Conservation (phyloP, 2,329 filamentous ascomycete genomes). For the Fusarium agapanthi region DNA sequence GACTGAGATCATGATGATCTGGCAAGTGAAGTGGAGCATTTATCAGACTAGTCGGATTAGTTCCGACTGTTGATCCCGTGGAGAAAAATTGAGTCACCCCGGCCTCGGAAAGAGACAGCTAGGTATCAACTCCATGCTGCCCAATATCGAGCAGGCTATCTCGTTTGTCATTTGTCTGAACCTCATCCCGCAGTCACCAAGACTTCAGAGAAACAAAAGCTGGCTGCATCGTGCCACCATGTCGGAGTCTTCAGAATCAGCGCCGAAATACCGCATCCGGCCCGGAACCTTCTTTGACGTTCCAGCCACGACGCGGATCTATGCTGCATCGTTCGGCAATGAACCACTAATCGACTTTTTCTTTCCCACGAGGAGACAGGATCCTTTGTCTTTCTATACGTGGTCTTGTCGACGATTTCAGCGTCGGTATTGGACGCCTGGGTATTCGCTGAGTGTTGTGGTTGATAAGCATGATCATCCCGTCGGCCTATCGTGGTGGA, state of each 20-base stretch:
- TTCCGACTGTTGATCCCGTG: not conserved
- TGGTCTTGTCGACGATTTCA: constrained; percentile 3
- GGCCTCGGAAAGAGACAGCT: not conserved
- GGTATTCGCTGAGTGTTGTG: not conserved
- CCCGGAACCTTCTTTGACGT: not conserved
- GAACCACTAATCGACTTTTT: constrained; percentile 5
- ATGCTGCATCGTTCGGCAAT: not conserved
- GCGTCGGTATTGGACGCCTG: constrained; percentile 2
- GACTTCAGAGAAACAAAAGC: not conserved
- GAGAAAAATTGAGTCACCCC: not conserved
- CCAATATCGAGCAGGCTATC: not conserved
- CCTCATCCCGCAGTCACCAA: fast-evolving
- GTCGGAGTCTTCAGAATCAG: not conserved
- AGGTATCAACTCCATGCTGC: not conserved
- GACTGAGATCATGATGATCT: not conserved
- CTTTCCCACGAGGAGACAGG: not conserved
- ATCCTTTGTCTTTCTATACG: not conserved
- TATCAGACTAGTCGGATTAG: not conserved
- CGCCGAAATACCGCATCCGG: constrained; percentile 4
- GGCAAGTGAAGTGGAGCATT: not conserved
- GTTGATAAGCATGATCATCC: constrained; percentile 1
- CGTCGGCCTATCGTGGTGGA: constrained; percentile 5
- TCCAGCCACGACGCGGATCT: not conserved
- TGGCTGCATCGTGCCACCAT: not conserved
- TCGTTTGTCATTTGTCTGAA: no score